Percentiles rank a stretch among this genome's conserved stretches.
Evolutionary conservation across 108 stramenopile species (phyloP).

Genomic region (Cylindrotheca closterium): DNA sequence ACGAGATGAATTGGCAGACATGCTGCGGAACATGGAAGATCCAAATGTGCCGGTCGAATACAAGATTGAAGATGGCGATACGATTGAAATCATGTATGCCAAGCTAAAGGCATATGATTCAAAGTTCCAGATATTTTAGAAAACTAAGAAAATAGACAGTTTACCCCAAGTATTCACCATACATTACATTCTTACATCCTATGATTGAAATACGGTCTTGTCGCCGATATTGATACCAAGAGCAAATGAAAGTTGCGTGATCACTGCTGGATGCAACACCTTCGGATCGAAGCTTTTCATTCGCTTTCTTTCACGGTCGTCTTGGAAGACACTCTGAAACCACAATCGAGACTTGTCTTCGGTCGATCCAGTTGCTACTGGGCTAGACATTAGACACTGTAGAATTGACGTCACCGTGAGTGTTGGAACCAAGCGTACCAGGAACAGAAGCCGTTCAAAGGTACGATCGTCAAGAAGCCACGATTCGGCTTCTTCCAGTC

Average conservation of each 20-base stretch:
- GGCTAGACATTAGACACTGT: constrained; percentile 1
- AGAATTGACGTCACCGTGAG: constrained; percentile 15
- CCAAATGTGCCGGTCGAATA: constrained; percentile 34
- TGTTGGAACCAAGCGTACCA: constrained; percentile 17
- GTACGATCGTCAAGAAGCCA: constrained; percentile 14
- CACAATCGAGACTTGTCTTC: constrained; percentile 5
- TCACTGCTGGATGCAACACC: not conserved
- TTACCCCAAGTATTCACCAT: no score
- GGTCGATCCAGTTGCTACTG: not conserved
- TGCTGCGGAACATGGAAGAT: constrained; percentile 49
- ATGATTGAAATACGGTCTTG: not conserved
- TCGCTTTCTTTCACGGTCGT: constrained; percentile 2
- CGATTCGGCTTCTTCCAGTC: not conserved
- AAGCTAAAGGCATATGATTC: constrained; percentile 51
- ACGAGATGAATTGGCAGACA: constrained; percentile 35
- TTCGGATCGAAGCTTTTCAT: not conserved
- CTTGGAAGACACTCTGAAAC: constrained; percentile 6
- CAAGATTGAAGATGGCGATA: constrained; percentile 44
- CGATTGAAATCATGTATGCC: constrained; percentile 44
- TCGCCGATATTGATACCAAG: not conserved
- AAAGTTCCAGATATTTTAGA: constrained; percentile 59
- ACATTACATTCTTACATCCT: no score
- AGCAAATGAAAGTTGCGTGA: not conserved
- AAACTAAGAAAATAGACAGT: no score
- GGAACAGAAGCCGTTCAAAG: constrained; percentile 17